Percentiles rank a stretch among this genome's conserved stretches.
Evolutionary conservation across 805 yeast species (phyloP).

Genomic region (Saccharomycopsis fibuligera): DNA sequence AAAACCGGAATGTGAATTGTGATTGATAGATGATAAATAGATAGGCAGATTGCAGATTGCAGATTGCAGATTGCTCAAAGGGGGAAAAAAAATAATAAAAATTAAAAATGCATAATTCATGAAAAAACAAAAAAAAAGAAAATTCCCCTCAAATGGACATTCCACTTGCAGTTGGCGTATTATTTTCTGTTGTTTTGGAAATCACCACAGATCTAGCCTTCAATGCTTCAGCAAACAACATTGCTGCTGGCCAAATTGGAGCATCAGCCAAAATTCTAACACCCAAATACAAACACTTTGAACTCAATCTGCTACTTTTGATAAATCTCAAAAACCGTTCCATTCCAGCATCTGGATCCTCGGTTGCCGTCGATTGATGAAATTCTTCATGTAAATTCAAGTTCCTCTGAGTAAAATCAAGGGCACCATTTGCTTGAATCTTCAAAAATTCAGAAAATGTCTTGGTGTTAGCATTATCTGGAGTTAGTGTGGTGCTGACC

Average conservation of each 20-base stretch:
- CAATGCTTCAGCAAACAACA: conserved; percentile 73
- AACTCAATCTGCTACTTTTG: conserved; percentile 43
- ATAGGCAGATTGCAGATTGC: too few species aligned
- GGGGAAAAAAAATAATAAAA: too few species aligned
- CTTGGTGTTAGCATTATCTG: conserved; percentile 43
- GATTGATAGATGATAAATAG: too few species aligned
- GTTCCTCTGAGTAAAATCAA: conserved; percentile 50
- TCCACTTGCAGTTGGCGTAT: background rate
- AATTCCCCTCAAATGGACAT: background rate
- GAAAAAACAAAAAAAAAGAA: background rate
- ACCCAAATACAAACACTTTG: conserved; percentile 59
- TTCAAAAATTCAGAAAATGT: conserved; percentile 55
- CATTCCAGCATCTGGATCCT: conserved; percentile 28
- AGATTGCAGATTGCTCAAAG: too few species aligned
- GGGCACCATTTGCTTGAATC: conserved; percentile 52
- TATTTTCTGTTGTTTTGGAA: conserved; percentile 3
- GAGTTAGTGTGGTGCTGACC: conserved; percentile 52
- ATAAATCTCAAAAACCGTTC: conserved; percentile 43
- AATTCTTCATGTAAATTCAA: conserved; percentile 41
- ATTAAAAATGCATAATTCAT: too few species aligned
- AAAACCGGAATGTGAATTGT: too few species aligned
- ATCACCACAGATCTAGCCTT: conserved; percentile 52
- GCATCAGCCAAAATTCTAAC: conserved; percentile 76
- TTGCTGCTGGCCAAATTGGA: conserved; percentile 80
- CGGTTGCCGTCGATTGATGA: conserved; percentile 35